Base-by-base conservation (phyloP, 257 asterid genomes). In the Solanum sparsipilum region DNA sequence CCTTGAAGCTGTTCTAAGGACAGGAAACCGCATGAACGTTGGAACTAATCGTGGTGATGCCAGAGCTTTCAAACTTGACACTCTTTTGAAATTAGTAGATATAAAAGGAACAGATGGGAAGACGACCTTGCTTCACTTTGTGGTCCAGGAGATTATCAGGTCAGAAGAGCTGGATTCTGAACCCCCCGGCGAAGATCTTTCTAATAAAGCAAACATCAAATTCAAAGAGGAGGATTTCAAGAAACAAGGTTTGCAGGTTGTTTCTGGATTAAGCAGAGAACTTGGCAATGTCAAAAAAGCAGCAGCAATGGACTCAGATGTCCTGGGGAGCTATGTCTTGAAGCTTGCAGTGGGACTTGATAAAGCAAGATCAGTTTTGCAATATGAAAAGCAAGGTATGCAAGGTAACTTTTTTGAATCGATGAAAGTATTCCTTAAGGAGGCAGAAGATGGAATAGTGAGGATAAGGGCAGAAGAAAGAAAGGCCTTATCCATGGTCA, bases 281-380 rank as follows among this genome's bases (percentile, higher is more conserved):
- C 96, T 97, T 18, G 93, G 92, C 46, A 94, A 89, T 76, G 98
- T 96, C 4, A 94, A 91, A 87, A 95, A 94, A 83, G 96, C 99
- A 39, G 99, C 99, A 29, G 98, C 95, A 44, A 96, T 96, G 99
- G 99, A 97, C 93, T 96, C 99, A 3, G 99, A 95, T 71, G 99
- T 97, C 41, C 88, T 97, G 89, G 94, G 93, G 74, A 91, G 98
- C 96, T 97, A 97, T 36, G 96, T 96, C 74, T 88, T 93, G 56
- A 97, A 97, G 91, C 98, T 97, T 38, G 99, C 94, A 87, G 91
- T 87, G 86, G 99, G 99, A 65, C 98, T 97, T 23, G 96, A 93
- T 82, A 96, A 94, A 90, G 94, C 95, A 89, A 91, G 93, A 87
- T 87, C 87, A 25, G 94, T 95, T 27, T 90, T 94, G 89, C 94